phyloP scores from a whole-genome alignment of 768 basidiomycete genomes.

The Auricularia sp. region DNA sequence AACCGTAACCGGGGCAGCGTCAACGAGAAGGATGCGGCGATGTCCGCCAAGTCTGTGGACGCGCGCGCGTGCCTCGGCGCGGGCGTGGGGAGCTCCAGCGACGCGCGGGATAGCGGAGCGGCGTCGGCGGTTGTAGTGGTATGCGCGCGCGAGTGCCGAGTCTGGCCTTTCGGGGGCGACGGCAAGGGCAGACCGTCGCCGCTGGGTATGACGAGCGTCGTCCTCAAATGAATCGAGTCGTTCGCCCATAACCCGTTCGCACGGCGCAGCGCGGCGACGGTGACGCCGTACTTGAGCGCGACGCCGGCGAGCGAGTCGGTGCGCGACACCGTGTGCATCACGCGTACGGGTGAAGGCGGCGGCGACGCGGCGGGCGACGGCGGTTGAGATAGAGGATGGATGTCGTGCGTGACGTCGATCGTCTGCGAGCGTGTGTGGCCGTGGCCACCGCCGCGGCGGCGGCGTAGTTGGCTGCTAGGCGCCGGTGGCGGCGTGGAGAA shows the following conservation, averaged over 20 bases:
- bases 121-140: background rate
- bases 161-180: background rate
- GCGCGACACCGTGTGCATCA: too few relatives aligned
- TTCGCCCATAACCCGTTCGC: too few relatives aligned
- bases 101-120: background rate
- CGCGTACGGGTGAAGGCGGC: too few relatives aligned
- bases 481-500: too few relatives aligned
- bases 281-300: too few relatives aligned
- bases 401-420: background rate
- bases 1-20: background rate
- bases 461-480: too few relatives aligned
- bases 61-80: background rate
- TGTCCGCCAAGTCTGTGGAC: background rate
- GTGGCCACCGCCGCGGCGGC: too few relatives aligned
- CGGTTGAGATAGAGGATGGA: background rate
- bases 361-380: too few relatives aligned
- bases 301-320: too few relatives aligned
- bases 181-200: constrained; percentile 4
- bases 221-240: constrained; percentile 37
- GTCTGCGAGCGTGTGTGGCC: background rate
- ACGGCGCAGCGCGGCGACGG: too few relatives aligned
- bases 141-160: background rate
- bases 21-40: background rate
- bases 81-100: background rate
- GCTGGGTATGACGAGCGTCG: constrained; percentile 15